phyloP scores from a whole-genome alignment of 2,329 filamentous ascomycete species.

The Talaromyces sp. region DNA sequence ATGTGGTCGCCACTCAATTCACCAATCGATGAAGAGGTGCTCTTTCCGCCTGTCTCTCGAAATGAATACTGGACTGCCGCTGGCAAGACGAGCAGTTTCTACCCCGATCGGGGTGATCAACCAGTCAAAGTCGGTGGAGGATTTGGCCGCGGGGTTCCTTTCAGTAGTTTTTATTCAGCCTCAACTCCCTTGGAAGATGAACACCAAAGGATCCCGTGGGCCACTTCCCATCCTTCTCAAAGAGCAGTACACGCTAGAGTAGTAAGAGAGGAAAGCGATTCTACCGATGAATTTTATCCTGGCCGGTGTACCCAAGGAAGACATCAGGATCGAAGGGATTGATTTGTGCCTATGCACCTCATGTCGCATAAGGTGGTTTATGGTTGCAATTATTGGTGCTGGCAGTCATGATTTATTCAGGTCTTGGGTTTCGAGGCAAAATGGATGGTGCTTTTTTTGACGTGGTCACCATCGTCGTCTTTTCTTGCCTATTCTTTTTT shows the following conservation, averaged over 20 bases:
- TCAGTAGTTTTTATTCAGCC: conserved; percentile 24
- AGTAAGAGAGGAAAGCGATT: conserved; percentile 19
- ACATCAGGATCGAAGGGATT: neutral
- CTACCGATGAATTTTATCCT: conserved; percentile 12
- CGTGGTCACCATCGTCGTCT: too few relatives aligned
- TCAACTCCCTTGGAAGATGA: conserved; percentile 21
- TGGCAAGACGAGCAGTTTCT: conserved; percentile 27
- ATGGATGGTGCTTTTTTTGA: too few relatives aligned
- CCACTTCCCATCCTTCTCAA: neutral
- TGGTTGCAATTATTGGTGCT: too few relatives aligned
- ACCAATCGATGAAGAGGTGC: conserved; percentile 25
- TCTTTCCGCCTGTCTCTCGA: conserved; percentile 20
- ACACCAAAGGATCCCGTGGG: neutral
- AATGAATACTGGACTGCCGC: conserved; percentile 35
- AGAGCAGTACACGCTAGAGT: neutral
- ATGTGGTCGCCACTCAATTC: conserved; percentile 24
- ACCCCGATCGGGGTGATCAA: conserved; percentile 28
- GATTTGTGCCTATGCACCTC: too few relatives aligned
- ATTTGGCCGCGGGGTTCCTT: conserved; percentile 23
- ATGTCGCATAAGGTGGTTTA: too few relatives aligned
- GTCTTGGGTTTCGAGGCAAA: too few relatives aligned
- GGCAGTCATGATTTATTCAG: too few relatives aligned
- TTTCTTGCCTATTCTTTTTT: too few relatives aligned
- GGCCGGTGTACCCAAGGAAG: neutral
- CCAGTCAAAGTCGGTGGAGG: conserved; percentile 24